These are phyloP conservation scores for Amaranthus hypochondriacus DNA, from an alignment of 148 eudicot species.

Conservation along the genomic window DNA sequence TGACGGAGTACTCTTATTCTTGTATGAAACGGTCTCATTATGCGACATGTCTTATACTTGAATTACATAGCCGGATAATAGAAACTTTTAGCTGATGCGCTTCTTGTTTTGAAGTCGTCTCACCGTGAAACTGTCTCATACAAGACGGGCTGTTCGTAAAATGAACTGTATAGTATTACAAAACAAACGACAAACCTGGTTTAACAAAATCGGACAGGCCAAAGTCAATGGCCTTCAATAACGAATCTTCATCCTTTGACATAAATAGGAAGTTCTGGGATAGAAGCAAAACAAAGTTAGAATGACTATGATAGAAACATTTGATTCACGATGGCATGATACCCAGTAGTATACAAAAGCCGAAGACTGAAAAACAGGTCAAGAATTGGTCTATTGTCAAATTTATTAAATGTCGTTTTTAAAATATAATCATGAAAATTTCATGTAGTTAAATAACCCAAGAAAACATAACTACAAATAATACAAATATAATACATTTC, in stretches of 20 bases:
- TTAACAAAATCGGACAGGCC: slow-evolving; percentile 97
- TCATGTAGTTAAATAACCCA: background rate
- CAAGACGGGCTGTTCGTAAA: too few species aligned
- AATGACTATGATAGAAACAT: background rate
- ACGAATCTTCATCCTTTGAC: slow-evolving; percentile 75
- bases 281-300: slow-evolving; percentile 26
- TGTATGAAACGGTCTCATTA: too few species aligned
- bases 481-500: background rate
- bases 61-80: too few species aligned
- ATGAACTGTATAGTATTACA: background rate
- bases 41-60: too few species aligned
- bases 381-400: background rate
- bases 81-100: too few species aligned
- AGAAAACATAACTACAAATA: background rate
- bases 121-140: too few species aligned
- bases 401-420: background rate
- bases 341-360: background rate
- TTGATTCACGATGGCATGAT: background rate
- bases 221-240: slow-evolving; percentile 90
- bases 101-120: too few species aligned
- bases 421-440: background rate
- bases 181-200: slow-evolving; percentile 61
- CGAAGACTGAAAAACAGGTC: background rate
- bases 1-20: background rate
- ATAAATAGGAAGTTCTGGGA: slow-evolving; percentile 82